A percentile compares a stretch with the other conserved stretches of the same genome.
Evolutionary conservation across 306 rosid genomes (phyloP).

Genomic region (Lotus japonicus): DNA sequence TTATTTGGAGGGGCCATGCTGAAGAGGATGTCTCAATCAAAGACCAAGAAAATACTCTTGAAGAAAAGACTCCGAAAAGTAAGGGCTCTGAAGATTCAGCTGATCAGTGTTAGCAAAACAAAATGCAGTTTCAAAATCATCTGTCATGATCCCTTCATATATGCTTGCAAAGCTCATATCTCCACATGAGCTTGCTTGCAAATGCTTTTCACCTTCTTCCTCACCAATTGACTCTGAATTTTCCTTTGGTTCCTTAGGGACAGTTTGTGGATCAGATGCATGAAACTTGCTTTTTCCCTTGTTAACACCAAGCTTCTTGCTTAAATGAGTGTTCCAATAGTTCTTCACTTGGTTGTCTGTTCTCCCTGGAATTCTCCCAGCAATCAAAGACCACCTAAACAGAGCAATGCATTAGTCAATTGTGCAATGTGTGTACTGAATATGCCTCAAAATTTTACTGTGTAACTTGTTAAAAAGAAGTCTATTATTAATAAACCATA

Average conservation of each 20-base stretch:
- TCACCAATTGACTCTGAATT: neutral
- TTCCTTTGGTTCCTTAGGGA: neutral
- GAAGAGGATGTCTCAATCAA: too few species aligned
- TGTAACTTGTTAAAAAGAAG: too few species aligned
- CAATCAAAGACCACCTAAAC: slow-evolving; percentile 61
- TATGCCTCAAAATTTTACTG: too few species aligned
- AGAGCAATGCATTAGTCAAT: neutral
- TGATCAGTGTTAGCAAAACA: slow-evolving; percentile 15
- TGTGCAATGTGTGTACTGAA: neutral
- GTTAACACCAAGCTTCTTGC: slow-evolving; percentile 39
- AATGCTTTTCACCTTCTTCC: neutral
- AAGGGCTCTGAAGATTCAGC: slow-evolving; percentile 1
- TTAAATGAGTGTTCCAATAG: slow-evolving; percentile 64
- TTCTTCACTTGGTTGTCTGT: slow-evolving; percentile 72
- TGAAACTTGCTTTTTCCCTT: slow-evolving; percentile 20
- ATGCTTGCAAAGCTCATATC: neutral
- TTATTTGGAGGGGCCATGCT: too few species aligned
- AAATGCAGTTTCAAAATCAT: slow-evolving; percentile 9
- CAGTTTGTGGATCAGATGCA: neutral
- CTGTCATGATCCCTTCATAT: neutral
- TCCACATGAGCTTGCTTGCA: neutral
- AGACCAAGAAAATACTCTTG: slow-evolving; percentile 18
- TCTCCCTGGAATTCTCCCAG: slow-evolving; percentile 67
- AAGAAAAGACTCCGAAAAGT: neutral
- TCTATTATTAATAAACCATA: too few species aligned